phyloP scores from a whole-genome alignment of 1,139 yeast species.

The Hansenula lynferdii region DNA sequence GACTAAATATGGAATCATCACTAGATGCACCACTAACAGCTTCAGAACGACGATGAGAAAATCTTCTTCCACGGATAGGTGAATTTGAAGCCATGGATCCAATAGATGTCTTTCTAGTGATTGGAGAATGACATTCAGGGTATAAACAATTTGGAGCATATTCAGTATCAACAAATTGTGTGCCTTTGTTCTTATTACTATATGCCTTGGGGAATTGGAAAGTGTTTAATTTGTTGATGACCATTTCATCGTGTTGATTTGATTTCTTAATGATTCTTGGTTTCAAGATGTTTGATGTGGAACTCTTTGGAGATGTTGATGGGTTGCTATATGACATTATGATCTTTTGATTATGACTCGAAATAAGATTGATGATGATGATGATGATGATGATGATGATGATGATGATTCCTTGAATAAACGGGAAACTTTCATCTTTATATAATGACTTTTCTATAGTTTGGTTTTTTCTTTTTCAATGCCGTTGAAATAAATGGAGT shows the following conservation, averaged over 20 bases:
- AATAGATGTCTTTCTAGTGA: neutral
- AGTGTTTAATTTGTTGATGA: neutral
- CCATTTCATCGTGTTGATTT: neutral
- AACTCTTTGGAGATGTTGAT: neutral
- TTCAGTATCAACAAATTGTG: neutral
- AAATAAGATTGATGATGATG: no score
- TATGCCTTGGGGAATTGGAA: conserved; percentile 1
- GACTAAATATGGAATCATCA: neutral
- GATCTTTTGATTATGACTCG: no score
- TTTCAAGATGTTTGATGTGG: neutral
- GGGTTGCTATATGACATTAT: no score
- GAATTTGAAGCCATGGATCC: neutral
- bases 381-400: no score
- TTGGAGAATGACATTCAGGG: no score
- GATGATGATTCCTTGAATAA: no score
- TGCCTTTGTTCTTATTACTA: neutral
- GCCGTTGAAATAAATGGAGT: no score
- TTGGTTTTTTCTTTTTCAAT: no score
- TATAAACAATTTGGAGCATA: neutral
- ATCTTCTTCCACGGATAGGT: neutral
- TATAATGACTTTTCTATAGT: no score
- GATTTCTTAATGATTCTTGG: neutral
- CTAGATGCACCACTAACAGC: conserved; percentile 1
- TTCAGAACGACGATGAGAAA: neutral
- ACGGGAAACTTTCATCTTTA: no score